phyloP scores from a whole-genome alignment of 176 grass and related monocot genomes.

The Olyra latifolia region DNA sequence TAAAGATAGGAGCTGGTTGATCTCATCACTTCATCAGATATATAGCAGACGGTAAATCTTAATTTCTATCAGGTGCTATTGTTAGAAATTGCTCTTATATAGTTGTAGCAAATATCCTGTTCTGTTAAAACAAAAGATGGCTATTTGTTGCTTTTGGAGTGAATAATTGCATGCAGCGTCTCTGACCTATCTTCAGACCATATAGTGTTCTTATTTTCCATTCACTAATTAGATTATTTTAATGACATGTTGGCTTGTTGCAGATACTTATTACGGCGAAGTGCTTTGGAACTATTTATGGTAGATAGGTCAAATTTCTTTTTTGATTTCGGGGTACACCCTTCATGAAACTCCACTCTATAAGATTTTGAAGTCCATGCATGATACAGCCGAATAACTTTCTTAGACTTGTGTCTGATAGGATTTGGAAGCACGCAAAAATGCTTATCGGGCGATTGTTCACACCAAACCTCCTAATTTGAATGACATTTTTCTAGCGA shows the following conservation, averaged over 20 bases:
- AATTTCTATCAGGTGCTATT: slow-evolving; percentile 30
- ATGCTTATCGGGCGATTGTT: slow-evolving; percentile 92
- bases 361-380: slow-evolving; percentile 19
- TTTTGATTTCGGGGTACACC: slow-evolving; percentile 91
- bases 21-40: slow-evolving; percentile 98
- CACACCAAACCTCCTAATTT: slow-evolving; percentile 84
- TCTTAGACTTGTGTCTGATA: slow-evolving; percentile 41
- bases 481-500: slow-evolving; percentile 96
- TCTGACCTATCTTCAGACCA: neutral
- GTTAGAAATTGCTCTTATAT: slow-evolving; percentile 35
- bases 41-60: slow-evolving; percentile 82
- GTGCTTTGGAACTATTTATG: slow-evolving; percentile 99
- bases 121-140: slow-evolving; percentile 17
- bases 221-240: slow-evolving; percentile 28
- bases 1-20: slow-evolving; percentile 97
- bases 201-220: slow-evolving; percentile 1
- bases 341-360: slow-evolving; percentile 19
- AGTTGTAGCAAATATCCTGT: slow-evolving; percentile 19
- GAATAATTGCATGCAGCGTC: neutral
- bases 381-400: slow-evolving; percentile 23
- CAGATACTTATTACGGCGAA: slow-evolving; percentile 95
- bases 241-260: slow-evolving; percentile 39
- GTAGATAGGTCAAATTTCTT: slow-evolving; percentile 97
- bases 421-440: slow-evolving; percentile 90
- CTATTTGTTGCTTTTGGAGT: neutral